A percentile compares a stretch with the other conserved stretches of the same genome.
phyloP scores from a whole-genome alignment of 2,329 filamentous ascomycete species.

The Ascomycota sp. region DNA sequence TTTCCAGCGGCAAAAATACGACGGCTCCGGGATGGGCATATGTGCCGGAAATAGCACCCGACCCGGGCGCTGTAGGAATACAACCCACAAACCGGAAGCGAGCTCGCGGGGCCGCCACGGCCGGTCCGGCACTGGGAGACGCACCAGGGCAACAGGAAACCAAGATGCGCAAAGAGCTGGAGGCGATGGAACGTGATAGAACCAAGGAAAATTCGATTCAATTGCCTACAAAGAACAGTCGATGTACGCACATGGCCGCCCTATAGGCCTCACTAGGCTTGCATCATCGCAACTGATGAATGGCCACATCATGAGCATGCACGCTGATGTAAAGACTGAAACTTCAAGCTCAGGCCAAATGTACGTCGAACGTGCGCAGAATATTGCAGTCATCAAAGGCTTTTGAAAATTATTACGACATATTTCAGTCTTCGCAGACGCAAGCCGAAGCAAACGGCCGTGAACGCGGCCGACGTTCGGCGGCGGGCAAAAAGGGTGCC shows the following conservation, averaged over 20 bases:
- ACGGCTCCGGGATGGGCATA: slow-evolving; percentile 81
- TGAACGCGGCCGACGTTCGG: slow-evolving; percentile 2
- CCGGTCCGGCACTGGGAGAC: slow-evolving; percentile 34
- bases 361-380: slow-evolving; percentile 51
- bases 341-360: slow-evolving; percentile 25
- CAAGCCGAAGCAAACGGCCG: slow-evolving; percentile 17
- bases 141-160: slow-evolving; percentile 65
- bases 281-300: too few relatives aligned
- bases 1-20: slow-evolving; percentile 49
- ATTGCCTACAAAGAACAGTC: slow-evolving; percentile 34
- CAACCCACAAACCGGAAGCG: slow-evolving; percentile 47
- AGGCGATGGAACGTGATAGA: slow-evolving; percentile 66
- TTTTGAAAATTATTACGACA: slow-evolving; percentile 64
- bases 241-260: slow-evolving; percentile 17
- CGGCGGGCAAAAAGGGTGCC: slow-evolving; percentile 8
- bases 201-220: slow-evolving; percentile 52
- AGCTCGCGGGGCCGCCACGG: slow-evolving; percentile 31
- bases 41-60: slow-evolving; percentile 52
- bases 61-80: slow-evolving; percentile 29
- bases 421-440: slow-evolving; percentile 48
- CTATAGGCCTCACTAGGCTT: too few relatives aligned
- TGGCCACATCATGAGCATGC: too few relatives aligned
- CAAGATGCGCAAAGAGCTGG: slow-evolving; percentile 62
- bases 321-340: too few relatives aligned
- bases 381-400: slow-evolving; percentile 67